Evolutionary conservation across 2,329 filamentous ascomycete species (phyloP).

Genomic region (Massarina eburnea): DNA sequence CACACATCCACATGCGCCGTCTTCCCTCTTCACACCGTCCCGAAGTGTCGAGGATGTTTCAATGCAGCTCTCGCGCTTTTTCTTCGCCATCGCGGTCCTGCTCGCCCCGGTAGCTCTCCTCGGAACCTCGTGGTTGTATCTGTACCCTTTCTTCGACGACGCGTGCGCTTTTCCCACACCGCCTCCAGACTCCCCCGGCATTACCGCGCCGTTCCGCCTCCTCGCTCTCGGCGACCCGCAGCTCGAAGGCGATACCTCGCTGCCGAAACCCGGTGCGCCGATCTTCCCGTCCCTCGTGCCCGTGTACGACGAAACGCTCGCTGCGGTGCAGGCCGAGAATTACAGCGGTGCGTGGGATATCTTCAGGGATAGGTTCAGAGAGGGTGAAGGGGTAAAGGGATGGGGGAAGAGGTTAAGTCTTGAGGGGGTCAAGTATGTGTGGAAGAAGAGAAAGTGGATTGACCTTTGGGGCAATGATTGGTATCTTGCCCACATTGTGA

Average conservation of each 20-base stretch:
- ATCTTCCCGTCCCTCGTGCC: conserved; percentile 46
- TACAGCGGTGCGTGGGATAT: conserved; percentile 9
- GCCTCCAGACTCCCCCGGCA: conserved; percentile 9
- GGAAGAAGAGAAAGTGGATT: conserved; percentile 73
- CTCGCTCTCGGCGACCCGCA: conserved; percentile 90
- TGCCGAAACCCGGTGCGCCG: conserved; percentile 54
- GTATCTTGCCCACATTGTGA: conserved; percentile 91
- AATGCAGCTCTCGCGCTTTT: conserved; percentile 54
- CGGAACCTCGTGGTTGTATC: conserved; percentile 77
- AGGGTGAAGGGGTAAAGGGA: not conserved
- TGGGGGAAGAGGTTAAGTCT: conserved; percentile 37
- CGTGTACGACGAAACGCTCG: conserved; percentile 19
- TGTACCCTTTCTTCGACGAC: conserved; percentile 75
- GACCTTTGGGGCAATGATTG: conserved; percentile 93
- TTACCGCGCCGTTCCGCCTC: conserved; percentile 75
- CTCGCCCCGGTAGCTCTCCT: conserved; percentile 68
- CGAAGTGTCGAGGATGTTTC: conserved; percentile 39
- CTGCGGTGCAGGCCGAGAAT: conserved; percentile 10
- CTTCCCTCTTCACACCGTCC: not conserved
- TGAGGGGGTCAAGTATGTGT: conserved; percentile 68
- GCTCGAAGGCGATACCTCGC: conserved; percentile 86
- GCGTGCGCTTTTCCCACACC: conserved; percentile 75
- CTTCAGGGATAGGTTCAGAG: not conserved
- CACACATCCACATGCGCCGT: not conserved
- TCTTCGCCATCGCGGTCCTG: conserved; percentile 50